Conservation (phyloP, 2,329 filamentous ascomycete genomes). For the Gliomastix tumulicola region DNA sequence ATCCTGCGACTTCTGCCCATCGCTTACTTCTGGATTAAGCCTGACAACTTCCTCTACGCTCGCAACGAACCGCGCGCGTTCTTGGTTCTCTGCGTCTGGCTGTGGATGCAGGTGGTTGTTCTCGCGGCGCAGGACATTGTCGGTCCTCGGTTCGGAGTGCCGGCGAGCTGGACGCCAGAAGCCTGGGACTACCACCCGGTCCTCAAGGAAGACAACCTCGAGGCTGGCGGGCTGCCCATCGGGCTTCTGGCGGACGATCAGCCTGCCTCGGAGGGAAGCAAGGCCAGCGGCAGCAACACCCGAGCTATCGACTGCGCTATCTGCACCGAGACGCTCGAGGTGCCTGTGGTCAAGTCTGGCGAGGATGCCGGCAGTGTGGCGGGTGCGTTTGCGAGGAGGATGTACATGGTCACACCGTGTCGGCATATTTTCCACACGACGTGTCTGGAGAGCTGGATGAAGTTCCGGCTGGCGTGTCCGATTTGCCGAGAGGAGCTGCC, state of each 20-base stretch:
- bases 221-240: conserved; percentile 75
- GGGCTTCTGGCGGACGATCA: conserved; percentile 44
- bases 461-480: conserved; percentile 85
- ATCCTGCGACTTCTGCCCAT: conserved; percentile 71
- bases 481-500: conserved; percentile 58
- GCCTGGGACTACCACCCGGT: conserved; percentile 96
- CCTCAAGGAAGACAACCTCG: conserved; percentile 72
- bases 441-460: conserved; percentile 95
- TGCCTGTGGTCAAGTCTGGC: conserved; percentile 66
- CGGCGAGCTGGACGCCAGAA: conserved; percentile 58
- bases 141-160: conserved; percentile 81
- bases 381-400: conserved; percentile 68
- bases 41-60: conserved; percentile 76
- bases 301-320: conserved; percentile 85
- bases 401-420: conserved; percentile 97
- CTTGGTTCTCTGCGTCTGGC: conserved; percentile 57
- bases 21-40: conserved; percentile 74
- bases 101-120: conserved; percentile 78
- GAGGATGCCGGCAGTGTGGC: conserved; percentile 48
- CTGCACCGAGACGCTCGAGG: conserved; percentile 85
- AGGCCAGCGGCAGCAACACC: conserved; percentile 21
- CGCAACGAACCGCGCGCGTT: conserved; percentile 62
- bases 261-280: conserved; percentile 19
- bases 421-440: conserved; percentile 89
- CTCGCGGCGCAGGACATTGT: conserved; percentile 79